Conservation (phyloP, 768 basidiomycete genomes). For the Suillus americanus region DNA sequence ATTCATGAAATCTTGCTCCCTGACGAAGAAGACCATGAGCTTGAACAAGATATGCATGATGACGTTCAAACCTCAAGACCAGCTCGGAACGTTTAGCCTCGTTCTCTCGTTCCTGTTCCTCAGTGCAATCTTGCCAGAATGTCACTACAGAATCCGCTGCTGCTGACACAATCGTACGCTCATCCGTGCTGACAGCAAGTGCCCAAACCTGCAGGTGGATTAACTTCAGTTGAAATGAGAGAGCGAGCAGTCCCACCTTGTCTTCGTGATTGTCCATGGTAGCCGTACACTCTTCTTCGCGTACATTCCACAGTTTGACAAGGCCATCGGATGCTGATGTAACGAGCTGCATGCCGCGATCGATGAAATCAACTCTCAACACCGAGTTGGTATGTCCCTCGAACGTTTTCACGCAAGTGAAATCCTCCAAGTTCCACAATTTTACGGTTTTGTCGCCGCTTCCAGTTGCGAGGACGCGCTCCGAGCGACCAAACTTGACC, state of each 20-base stretch:
- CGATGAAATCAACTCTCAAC: constrained; percentile 87
- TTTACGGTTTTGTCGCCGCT: constrained; percentile 95
- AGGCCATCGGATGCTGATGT: constrained; percentile 93
- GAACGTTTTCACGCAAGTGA: constrained; percentile 91
- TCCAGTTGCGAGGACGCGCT: constrained; percentile 86
- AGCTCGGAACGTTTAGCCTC: constrained; percentile 68
- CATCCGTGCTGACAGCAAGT: constrained; percentile 78
- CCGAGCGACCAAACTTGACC: constrained; percentile 82
- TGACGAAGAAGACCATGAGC: constrained; percentile 33
- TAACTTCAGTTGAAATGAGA: constrained; percentile 4
- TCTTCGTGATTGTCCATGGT: constrained; percentile 98
- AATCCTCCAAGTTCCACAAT: constrained; percentile 93
- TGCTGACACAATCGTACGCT: constrained; percentile 84
- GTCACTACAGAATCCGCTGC: constrained; percentile 96
- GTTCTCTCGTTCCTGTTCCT: constrained; percentile 74
- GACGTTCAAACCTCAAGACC: constrained; percentile 71
- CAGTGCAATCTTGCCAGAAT: constrained; percentile 95
- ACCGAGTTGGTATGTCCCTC: constrained; percentile 99
- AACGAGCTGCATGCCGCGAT: constrained; percentile 79
- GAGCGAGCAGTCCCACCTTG: constrained; percentile 56
- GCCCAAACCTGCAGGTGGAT: constrained; percentile 84
- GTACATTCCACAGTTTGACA: constrained; percentile 93
- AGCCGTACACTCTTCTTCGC: constrained; percentile 80
- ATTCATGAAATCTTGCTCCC: constrained; percentile 95
- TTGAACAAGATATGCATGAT: not conserved